These are phyloP conservation scores for Phlyctochytrium arcticum DNA, from an alignment of 192 early-diverging fungal genomes.

Conservation along the genomic window DNA sequence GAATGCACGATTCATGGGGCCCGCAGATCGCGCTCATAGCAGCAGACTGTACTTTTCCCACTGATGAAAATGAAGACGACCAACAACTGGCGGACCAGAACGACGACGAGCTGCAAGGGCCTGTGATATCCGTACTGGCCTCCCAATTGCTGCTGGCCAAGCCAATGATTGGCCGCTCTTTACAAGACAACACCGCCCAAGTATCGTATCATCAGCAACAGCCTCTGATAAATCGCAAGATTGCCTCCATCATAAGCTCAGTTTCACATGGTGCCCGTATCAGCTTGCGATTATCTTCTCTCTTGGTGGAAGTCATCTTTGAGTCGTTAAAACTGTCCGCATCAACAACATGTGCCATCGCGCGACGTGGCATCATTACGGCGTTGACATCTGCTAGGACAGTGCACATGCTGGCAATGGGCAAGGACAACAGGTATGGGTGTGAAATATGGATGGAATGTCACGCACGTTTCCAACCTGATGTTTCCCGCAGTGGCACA, in stretches of 20 bases:
- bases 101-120: too few species aligned
- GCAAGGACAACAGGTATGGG: neutral
- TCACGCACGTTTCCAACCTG: neutral
- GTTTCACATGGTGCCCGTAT: slow-evolving; percentile 58
- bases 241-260: slow-evolving; percentile 56
- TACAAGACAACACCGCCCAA: too few species aligned
- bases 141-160: too few species aligned
- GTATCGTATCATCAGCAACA: neutral
- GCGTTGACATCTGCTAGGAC: slow-evolving; percentile 60
- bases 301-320: slow-evolving; percentile 58
- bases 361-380: slow-evolving; percentile 49
- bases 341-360: slow-evolving; percentile 50
- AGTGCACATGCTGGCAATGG: slow-evolving; percentile 41
- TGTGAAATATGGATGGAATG: neutral
- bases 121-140: too few species aligned
- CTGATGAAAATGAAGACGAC: too few species aligned
- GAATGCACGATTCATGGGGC: too few species aligned
- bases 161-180: too few species aligned
- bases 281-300: slow-evolving; percentile 53
- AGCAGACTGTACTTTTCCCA: too few species aligned
- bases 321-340: slow-evolving; percentile 61
- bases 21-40: too few species aligned
- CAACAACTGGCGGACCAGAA: too few species aligned
- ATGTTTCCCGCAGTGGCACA: neutral
- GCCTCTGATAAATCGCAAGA: slow-evolving; percentile 49